Conservation (phyloP, 257 asterid species). For the Ocimum tenuiflorum region DNA sequence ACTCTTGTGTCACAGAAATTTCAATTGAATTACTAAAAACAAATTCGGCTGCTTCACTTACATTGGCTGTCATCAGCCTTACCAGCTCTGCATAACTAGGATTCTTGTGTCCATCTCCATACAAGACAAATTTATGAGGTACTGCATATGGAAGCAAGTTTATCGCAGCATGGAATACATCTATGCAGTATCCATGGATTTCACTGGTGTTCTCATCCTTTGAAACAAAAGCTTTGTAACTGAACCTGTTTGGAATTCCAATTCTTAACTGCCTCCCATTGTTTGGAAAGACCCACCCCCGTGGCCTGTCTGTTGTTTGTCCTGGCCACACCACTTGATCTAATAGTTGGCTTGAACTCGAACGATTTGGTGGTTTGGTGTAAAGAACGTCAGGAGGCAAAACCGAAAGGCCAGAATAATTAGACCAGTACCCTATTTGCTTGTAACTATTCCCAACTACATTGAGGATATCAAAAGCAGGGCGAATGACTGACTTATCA, state of each 20-base stretch:
- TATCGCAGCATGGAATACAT: constrained; percentile 64
- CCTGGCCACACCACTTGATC: constrained; percentile 66
- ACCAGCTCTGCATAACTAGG: constrained; percentile 59
- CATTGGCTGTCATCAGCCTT: constrained; percentile 38
- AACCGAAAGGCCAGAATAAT: constrained; percentile 67
- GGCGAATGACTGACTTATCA: constrained; percentile 36
- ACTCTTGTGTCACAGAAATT: constrained; percentile 2
- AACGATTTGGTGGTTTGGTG: constrained; percentile 38
- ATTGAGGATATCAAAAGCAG: constrained; percentile 68
- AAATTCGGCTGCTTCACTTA: constrained; percentile 25
- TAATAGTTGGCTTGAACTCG: constrained; percentile 48
- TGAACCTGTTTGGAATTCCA: constrained; percentile 63
- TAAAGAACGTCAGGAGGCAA: constrained; percentile 59
- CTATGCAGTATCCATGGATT: constrained; percentile 60
- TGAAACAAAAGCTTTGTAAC: constrained; percentile 55
- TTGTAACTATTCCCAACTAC: constrained; percentile 43
- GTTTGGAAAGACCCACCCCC: constrained; percentile 77
- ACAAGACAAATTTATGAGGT: constrained; percentile 55
- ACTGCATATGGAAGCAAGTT: constrained; percentile 61
- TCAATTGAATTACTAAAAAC: not conserved
- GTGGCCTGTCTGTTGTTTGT: constrained; percentile 40
- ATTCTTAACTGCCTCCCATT: constrained; percentile 57
- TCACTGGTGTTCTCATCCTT: constrained; percentile 25
- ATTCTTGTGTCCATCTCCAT: constrained; percentile 60
- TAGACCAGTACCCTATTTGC: constrained; percentile 78